Evolutionary conservation across 1,139 yeast species (phyloP).

Genomic region (Yamadazyma epiphylla): DNA sequence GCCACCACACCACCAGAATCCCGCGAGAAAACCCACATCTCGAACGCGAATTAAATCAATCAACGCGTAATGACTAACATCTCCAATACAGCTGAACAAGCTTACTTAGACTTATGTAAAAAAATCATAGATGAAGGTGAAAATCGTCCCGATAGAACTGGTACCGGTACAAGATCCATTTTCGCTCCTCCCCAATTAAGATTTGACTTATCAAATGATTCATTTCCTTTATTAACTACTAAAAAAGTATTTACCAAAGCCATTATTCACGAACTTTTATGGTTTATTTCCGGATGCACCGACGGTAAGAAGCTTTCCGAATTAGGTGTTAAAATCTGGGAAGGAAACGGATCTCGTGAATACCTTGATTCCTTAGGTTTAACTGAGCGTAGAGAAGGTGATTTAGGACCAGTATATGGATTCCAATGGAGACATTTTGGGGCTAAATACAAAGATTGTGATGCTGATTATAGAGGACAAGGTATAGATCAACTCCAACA

Average conservation of each 20-base stretch:
- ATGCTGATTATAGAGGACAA: constrained; percentile 78
- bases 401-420: constrained; percentile 96
- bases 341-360: constrained; percentile 96
- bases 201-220: constrained; percentile 67
- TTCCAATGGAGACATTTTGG: constrained; percentile 99
- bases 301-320: constrained; percentile 77
- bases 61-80: too few relatives aligned
- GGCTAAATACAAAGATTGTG: constrained; percentile 82
- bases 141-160: constrained; percentile 90
- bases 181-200: constrained; percentile 97
- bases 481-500: constrained; percentile 89
- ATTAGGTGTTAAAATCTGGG: constrained; percentile 94
- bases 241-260: constrained; percentile 89
- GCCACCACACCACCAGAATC: too few relatives aligned
- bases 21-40: too few relatives aligned
- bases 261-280: constrained; percentile 79
- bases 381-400: constrained; percentile 81
- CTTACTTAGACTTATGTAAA: constrained; percentile 78
- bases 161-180: constrained; percentile 87
- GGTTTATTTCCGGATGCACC: constrained; percentile 91
- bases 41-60: too few relatives aligned
- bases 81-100: constrained; percentile 68
- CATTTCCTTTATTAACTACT: constrained; percentile 87
- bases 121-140: constrained; percentile 82
- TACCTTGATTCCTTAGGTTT: constrained; percentile 82